These are phyloP conservation scores for Terana coerulea DNA, from an alignment of 768 basidiomycete genomes.

Conservation along the genomic window DNA sequence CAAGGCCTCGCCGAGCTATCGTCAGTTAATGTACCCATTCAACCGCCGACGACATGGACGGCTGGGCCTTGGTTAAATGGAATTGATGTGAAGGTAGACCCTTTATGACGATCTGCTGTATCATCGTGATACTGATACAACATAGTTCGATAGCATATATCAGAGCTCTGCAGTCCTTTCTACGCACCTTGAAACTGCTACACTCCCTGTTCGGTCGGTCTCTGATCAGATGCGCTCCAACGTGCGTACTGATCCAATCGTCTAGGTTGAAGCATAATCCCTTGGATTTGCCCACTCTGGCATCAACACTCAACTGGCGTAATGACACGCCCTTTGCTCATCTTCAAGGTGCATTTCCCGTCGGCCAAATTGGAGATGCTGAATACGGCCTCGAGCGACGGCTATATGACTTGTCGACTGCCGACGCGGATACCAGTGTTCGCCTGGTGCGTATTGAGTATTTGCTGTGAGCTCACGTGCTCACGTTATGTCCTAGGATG, in stretches of 20 bases:
- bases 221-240: too few relatives aligned
- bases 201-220: conserved; percentile 30
- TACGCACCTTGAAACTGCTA: conserved; percentile 33
- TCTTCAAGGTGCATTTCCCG: conserved; percentile 52
- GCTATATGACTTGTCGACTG: conserved; percentile 18
- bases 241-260: neutral
- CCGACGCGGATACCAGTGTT: neutral
- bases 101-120: neutral
- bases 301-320: conserved; percentile 48
- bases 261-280: conserved; percentile 33
- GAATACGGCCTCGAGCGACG: conserved; percentile 10
- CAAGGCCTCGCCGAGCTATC: conserved; percentile 26
- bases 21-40: conserved; percentile 28
- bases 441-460: neutral
- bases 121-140: neutral
- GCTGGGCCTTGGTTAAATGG: conserved; percentile 23
- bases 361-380: conserved; percentile 18
- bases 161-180: conserved; percentile 34
- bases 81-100: conserved; percentile 25
- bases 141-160: conserved; percentile 23
- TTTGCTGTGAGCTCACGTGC: neutral
- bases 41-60: conserved; percentile 25
- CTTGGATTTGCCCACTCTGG: conserved; percentile 42
- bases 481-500: conserved; percentile 1
- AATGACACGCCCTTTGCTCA: conserved; percentile 51